Evolutionary conservation across 176 grass and related monocot species (phyloP).

Genomic region (Oryza punctata): DNA sequence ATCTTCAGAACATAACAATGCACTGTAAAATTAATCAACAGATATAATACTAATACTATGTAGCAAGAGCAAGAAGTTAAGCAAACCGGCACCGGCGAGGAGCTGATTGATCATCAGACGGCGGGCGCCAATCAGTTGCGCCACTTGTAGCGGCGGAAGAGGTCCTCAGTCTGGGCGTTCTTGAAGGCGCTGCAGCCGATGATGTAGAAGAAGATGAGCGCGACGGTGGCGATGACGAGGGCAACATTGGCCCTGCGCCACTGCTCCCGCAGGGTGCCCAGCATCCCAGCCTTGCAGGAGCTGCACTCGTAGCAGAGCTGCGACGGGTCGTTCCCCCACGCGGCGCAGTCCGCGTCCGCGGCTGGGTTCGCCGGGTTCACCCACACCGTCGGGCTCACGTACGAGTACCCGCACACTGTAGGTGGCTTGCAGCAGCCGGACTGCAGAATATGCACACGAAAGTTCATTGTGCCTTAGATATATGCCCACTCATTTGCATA

Average conservation of each 20-base stretch:
- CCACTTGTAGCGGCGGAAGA: constrained; percentile 90
- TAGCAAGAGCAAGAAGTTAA: not conserved
- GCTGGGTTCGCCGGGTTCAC: constrained; percentile 58
- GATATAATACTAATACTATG: not conserved
- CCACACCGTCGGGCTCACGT: constrained; percentile 80
- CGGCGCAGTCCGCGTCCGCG: constrained; percentile 66
- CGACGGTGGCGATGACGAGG: constrained; percentile 65
- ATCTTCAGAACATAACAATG: not conserved
- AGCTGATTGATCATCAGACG: not conserved
- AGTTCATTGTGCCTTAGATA: not conserved
- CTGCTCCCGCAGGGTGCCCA: constrained; percentile 65
- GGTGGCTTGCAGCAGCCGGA: constrained; percentile 94
- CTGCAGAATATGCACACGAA: constrained; percentile 29
- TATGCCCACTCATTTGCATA: not conserved
- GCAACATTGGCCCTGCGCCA: constrained; percentile 79
- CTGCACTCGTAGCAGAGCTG: constrained; percentile 81
- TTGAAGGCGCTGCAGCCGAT: constrained; percentile 92
- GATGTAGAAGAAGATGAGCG: constrained; percentile 80
- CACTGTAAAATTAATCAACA: not conserved
- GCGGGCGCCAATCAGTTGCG: constrained; percentile 20
- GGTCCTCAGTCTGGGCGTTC: constrained; percentile 85
- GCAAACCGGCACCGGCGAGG: not conserved
- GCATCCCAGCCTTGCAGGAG: constrained; percentile 82
- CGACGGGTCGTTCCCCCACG: constrained; percentile 76
- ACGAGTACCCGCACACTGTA: constrained; percentile 71